Base-by-base conservation (phyloP, 164 flowering plant genomes). In the Euptelea pleiosperma region DNA sequence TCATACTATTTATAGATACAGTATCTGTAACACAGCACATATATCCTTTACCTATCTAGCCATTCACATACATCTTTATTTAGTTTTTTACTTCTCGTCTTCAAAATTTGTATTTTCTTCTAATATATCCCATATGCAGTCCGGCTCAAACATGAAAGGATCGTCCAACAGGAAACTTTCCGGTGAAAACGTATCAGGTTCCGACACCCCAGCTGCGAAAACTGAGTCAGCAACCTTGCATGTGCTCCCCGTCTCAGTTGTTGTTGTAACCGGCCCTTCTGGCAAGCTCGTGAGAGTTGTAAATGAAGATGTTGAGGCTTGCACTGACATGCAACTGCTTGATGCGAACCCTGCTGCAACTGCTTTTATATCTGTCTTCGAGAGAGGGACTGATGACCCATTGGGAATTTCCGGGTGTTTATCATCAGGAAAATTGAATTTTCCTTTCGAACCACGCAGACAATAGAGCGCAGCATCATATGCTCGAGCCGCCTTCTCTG, bases 401-500 rank as follows among this genome's bases (percentile, higher is more conserved):
- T 26, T 48, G 3, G 61, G 69, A n/a, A 72, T 33, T 25, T 68
- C 58, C 2, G 76, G 72, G 12, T 57, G 41, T 45, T 45, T 53
- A 1, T 62, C 66, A 8, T 49, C 57, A 1, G 67, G 67, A 50
- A 73, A 77, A 58, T 77, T 77, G 52, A 73, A 73, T 40, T 36
- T 52, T 0, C 64, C 77, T 11, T 52, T 3, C 3, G 48, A 37
- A 1, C 80, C 80, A 0, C 77, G 70, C 6, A 76, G 66, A 55
- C 80, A 76, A 63, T 67, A 76, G 14, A 61, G 63, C 16, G 77
- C 82, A 3, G 74, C 79, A 47, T 79, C 82, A 42, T 71, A 74
- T 0, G 82, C 83, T 4, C 78, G 63, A 1, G 80, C 83, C 0
- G 83, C 83, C 57, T 66, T 76, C 62, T 76, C 80, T 10, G 78